Evolutionary conservation across 2,329 filamentous ascomycete genomes (phyloP).

Genomic region (Aspergillus novofumigatus): DNA sequence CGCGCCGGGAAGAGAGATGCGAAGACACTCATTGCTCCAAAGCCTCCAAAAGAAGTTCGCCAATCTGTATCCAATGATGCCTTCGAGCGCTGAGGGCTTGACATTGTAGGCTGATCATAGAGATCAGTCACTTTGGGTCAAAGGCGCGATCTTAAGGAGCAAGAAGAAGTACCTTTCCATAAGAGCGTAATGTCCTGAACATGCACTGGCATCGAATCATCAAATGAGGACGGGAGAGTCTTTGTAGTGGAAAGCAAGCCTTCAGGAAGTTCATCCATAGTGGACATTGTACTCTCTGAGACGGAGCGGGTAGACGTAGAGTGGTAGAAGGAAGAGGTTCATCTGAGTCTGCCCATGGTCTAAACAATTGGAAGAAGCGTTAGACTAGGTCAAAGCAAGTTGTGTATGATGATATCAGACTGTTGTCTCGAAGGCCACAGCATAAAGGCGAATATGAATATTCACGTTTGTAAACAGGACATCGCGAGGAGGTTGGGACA

Average conservation of each 20-base stretch:
- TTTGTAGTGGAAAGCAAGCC: constrained; percentile 41
- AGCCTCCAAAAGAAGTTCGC: constrained; percentile 53
- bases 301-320: neutral
- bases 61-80: constrained; percentile 40
- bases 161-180: constrained; percentile 45
- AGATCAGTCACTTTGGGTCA: neutral
- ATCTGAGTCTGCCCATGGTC: neutral
- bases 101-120: constrained; percentile 41
- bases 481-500: neutral
- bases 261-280: constrained; percentile 39
- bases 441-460: neutral
- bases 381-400: neutral
- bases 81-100: constrained; percentile 41
- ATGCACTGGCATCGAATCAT: constrained; percentile 34
- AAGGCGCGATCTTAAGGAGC: neutral
- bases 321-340: neutral
- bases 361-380: neutral
- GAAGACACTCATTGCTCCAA: constrained; percentile 41
- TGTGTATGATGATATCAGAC: neutral
- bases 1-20: constrained; percentile 34
- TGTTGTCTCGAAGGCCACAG: neutral
- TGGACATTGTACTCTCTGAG: neutral
- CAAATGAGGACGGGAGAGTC: constrained; percentile 34
- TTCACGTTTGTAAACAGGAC: neutral
- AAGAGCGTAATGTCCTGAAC: constrained; percentile 41